Conservation (phyloP, 192 early-diverging fungal genomes). For the Chytriomyces confervae region DNA sequence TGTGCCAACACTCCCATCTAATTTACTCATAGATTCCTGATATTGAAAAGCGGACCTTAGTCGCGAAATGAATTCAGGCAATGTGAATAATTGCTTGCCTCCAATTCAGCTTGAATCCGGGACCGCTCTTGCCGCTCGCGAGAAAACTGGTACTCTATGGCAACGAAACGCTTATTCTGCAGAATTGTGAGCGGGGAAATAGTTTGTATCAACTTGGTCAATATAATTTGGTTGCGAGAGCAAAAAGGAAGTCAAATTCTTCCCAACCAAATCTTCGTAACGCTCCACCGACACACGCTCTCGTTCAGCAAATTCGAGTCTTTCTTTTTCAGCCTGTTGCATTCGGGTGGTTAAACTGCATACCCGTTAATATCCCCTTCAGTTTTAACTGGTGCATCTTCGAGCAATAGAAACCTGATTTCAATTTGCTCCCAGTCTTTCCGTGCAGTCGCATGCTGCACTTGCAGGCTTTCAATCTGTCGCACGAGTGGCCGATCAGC, state of each 20-base stretch:
- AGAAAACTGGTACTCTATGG: conserved; percentile 38
- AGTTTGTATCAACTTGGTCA: background rate
- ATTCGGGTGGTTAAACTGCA: conserved; percentile 40
- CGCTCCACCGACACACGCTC: conserved; percentile 27
- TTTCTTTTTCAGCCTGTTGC: conserved; percentile 40
- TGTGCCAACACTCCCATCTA: conserved; percentile 8
- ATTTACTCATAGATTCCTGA: conserved; percentile 13
- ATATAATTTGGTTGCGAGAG: background rate
- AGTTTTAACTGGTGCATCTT: background rate
- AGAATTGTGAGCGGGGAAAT: background rate
- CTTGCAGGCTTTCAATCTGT: conserved; percentile 54
- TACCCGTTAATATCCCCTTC: background rate
- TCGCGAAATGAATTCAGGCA: no score
- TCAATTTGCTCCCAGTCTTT: conserved; percentile 55
- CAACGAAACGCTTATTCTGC: conserved; percentile 29
- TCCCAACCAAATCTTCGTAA: conserved; percentile 39
- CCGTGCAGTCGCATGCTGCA: conserved; percentile 40
- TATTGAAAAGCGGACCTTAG: no score
- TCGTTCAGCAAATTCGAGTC: conserved; percentile 15
- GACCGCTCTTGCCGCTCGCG: conserved; percentile 33
- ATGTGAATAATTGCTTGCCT: background rate
- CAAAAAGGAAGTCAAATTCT: background rate
- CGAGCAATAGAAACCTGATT: conserved; percentile 10
- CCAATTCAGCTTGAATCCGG: conserved; percentile 23
- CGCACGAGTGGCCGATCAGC: conserved; percentile 51